Base-by-base conservation (phyloP, 257 asterid genomes). In the Craterostigma plantagineum region DNA sequence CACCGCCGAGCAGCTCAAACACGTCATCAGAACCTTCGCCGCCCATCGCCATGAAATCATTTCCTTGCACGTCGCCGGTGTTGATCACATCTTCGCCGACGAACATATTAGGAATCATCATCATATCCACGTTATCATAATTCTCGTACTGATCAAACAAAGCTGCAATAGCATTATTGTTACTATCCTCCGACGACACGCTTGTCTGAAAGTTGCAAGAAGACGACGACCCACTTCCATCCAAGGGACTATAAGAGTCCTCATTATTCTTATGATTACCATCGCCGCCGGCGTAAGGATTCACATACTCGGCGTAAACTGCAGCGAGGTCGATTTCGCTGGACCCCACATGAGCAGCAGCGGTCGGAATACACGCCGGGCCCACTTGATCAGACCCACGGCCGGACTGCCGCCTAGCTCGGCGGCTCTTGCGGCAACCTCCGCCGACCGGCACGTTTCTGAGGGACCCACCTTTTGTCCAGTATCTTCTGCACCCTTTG, bases 381-480 rank as follows among this genome's bases (percentile, higher is more conserved):
- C 30, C 30, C 30, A 23, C 30, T 2, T 23, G 30, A 23, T 23
- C 30, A 2, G 2, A 2, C 2, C 30, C 30, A 23, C 48, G 11
- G 34, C 33, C 39, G 7, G 39, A 35, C 40, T 48, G 48, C 47
- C 61, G 40, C 42, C 67, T 57, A 3, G 71, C 42, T n/a, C 81
- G 71, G 14, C 91, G 79, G 43, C 60, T 60, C 64, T 77, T 81
- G 16, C 93, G 71, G 42, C 91, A 81, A 18, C 94, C 90, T 0
- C 94, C 92, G 0, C 90, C 90, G 4, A 77, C 68, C 0, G 94
- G 94, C 2, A 82, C 85, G 46, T 75, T 78, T 33, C 94, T 33
- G 13, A 82, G 23, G 4, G 92, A 75, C 34, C 94, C 94, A 35
- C 94, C 94, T 34, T 82, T 82, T 23, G 94, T 82, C 94, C 94